Evolutionary conservation across 768 basidiomycete species (phyloP).

Genomic region (Leccinellum albellum): DNA sequence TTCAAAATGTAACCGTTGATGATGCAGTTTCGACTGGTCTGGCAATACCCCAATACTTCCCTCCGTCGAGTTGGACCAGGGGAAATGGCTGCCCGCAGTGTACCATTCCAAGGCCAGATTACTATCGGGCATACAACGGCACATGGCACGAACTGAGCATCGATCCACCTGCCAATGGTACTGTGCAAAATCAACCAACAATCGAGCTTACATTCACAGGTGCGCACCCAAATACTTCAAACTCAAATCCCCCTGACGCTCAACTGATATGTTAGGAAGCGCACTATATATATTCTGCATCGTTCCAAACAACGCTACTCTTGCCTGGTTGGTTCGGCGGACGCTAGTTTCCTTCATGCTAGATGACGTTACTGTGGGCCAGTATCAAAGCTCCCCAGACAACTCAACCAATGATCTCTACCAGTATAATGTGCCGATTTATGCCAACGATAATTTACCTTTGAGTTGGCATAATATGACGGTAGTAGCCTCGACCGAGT

Average conservation of each 20-base stretch:
- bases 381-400: not conserved
- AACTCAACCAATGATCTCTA: conserved; percentile 3
- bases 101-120: no score
- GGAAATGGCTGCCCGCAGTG: no score
- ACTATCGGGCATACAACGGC: conserved; percentile 2
- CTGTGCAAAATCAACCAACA: not conserved
- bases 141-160: conserved; percentile 21
- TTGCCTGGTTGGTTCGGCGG: not conserved
- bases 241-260: not conserved
- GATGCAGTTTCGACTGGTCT: conserved; percentile 9
- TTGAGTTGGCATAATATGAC: conserved; percentile 5
- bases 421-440: conserved; percentile 8
- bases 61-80: no score
- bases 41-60: conserved; percentile 2
- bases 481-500: conserved; percentile 2
- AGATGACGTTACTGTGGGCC: not conserved
- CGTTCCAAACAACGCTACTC: conserved; percentile 1
- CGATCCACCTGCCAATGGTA: not conserved
- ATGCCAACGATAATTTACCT: conserved; percentile 6
- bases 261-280: conserved; percentile 1
- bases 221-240: not conserved
- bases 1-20: conserved; percentile 16
- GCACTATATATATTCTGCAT: conserved; percentile 19
- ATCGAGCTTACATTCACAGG: conserved; percentile 14
- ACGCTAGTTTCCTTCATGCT: conserved; percentile 4